Evolutionary conservation across 306 rosid genomes (phyloP).

Genomic region (Vachellia pachyceras): DNA sequence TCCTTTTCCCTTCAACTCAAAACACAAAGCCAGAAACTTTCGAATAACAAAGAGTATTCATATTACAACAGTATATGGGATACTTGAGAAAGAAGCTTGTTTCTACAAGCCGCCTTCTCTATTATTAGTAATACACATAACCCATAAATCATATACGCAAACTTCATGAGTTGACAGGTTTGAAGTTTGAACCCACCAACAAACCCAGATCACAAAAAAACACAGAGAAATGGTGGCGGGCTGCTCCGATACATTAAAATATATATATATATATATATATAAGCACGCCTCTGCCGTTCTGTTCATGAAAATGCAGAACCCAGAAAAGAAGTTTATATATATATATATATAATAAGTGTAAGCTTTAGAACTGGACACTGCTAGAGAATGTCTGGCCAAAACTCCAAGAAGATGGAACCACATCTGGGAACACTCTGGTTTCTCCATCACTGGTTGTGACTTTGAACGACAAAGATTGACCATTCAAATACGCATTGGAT

Average conservation of each 20-base stretch:
- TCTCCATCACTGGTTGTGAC: conserved; percentile 71
- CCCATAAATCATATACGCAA: conserved; percentile 19
- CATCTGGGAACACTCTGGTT: conserved; percentile 43
- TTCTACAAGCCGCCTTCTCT: conserved; percentile 23
- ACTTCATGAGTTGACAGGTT: conserved; percentile 36
- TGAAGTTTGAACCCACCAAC: conserved; percentile 11
- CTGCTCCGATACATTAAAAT: conserved; percentile 56
- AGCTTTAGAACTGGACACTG: conserved; percentile 48
- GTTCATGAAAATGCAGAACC: conserved; percentile 13
- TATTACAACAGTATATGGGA: conserved; percentile 39
- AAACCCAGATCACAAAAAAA: conserved; percentile 27
- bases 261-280: too few relatives aligned
- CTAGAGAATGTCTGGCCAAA: conserved; percentile 74
- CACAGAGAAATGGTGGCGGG: conserved; percentile 69
- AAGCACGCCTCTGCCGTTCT: conserved; percentile 88
- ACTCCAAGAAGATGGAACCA: conserved; percentile 65
- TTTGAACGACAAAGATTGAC: conserved; percentile 73
- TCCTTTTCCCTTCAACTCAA: not conserved
- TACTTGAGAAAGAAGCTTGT: conserved; percentile 31
- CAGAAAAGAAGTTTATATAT: not conserved
- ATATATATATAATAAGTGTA: not conserved
- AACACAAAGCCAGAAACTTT: not conserved
- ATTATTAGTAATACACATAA: conserved; percentile 45
- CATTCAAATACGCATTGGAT: conserved; percentile 76
- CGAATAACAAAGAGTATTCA: conserved; percentile 14